Percentiles rank a stretch among this genome's conserved stretches.
Conservation (phyloP, 495 filamentous ascomycete genomes). For the Podospora conica region DNA sequence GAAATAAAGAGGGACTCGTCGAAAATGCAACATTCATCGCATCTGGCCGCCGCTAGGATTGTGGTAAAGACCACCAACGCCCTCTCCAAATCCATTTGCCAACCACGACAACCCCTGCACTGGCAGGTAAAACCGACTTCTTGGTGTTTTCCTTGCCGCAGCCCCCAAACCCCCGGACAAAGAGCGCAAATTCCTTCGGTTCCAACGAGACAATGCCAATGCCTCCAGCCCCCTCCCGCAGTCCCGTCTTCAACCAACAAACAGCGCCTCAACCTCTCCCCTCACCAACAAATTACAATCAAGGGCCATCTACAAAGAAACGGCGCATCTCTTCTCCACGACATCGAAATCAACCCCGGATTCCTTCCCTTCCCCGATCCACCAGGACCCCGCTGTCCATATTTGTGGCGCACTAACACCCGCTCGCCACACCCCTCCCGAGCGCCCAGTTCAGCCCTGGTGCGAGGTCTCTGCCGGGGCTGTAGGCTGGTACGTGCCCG, state of each 20-base stretch:
- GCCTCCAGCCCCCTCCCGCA: neutral
- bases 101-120: neutral
- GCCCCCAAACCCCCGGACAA: neutral
- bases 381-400: neutral
- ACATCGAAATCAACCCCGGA: neutral
- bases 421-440: slow-evolving; percentile 13
- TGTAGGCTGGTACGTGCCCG: slow-evolving; percentile 23
- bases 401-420: slow-evolving; percentile 8
- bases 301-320: neutral
- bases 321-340: neutral
- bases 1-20: neutral
- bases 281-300: neutral
- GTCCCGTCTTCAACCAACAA: neutral
- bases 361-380: neutral
- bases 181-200: neutral
- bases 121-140: neutral
- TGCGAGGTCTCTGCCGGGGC: slow-evolving; percentile 25
- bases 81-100: neutral
- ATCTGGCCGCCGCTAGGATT: neutral
- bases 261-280: neutral
- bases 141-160: neutral
- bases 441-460: slow-evolving; percentile 25
- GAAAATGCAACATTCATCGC: neutral
- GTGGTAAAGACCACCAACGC: neutral
- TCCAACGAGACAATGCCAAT: neutral